phyloP scores from a whole-genome alignment of 371 early-diverging fungal species.

The Syncephalastrum sp. region DNA sequence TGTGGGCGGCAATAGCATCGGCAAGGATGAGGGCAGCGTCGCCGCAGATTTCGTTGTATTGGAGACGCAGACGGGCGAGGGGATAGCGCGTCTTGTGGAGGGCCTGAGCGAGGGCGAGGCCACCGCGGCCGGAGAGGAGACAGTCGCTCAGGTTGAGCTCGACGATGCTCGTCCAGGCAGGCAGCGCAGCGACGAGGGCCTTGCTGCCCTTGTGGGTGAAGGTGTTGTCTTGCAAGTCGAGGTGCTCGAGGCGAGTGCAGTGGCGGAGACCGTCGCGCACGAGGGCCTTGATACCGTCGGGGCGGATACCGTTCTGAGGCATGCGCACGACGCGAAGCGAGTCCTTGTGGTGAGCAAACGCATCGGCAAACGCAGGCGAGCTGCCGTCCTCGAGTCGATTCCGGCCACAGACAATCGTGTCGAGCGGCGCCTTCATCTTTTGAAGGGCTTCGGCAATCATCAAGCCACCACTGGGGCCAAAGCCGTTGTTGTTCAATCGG shows the following conservation, averaged over 20 bases:
- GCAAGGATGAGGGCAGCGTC: slow-evolving; percentile 71
- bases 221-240: slow-evolving; percentile 97
- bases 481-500: slow-evolving; percentile 94
- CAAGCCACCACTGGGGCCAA: slow-evolving; percentile 87
- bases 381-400: slow-evolving; percentile 93
- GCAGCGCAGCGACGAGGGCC: slow-evolving; percentile 79
- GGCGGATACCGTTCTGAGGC: slow-evolving; percentile 97
- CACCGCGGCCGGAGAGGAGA: slow-evolving; percentile 77
- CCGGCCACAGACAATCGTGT: slow-evolving; percentile 86
- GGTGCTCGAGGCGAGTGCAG: slow-evolving; percentile 68
- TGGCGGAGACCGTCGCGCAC: slow-evolving; percentile 60
- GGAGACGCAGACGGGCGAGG: slow-evolving; percentile 73
- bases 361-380: slow-evolving; percentile 70
- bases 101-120: slow-evolving; percentile 61
- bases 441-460: slow-evolving; percentile 86
- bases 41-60: slow-evolving; percentile 88
- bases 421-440: slow-evolving; percentile 63
- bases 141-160: slow-evolving; percentile 90
- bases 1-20: slow-evolving; percentile 56
- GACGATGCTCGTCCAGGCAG: slow-evolving; percentile 76
- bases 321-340: slow-evolving; percentile 81
- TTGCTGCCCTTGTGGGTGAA: slow-evolving; percentile 82
- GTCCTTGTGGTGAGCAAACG: slow-evolving; percentile 74
- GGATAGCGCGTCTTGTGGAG: slow-evolving; percentile 48
- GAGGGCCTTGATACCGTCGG: slow-evolving; percentile 83